phyloP scores from a whole-genome alignment of 768 basidiomycete genomes.

The Polyporus arcularius region DNA sequence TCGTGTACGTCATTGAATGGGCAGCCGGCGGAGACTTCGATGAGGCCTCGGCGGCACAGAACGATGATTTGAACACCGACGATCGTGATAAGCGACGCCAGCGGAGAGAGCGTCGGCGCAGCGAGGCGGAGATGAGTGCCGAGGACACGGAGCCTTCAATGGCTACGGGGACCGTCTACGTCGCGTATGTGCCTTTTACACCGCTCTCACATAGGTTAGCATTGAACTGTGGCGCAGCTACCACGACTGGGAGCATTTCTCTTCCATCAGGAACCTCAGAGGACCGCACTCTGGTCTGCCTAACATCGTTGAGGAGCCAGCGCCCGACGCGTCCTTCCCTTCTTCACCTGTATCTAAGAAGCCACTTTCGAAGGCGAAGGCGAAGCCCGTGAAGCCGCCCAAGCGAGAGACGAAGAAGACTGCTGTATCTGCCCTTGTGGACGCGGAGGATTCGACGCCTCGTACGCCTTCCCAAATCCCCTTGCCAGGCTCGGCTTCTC shows the following conservation, averaged over 20 bases:
- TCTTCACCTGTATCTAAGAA: slow-evolving; percentile 37
- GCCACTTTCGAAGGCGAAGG: slow-evolving; percentile 27
- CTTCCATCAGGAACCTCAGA: slow-evolving; percentile 83
- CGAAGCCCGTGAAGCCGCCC: slow-evolving; percentile 15
- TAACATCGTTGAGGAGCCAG: slow-evolving; percentile 52
- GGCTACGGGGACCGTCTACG: slow-evolving; percentile 59
- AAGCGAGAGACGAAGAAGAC: slow-evolving; percentile 19
- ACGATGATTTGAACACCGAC: slow-evolving; percentile 32
- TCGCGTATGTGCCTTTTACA: slow-evolving; percentile 65
- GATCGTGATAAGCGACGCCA: slow-evolving; percentile 47
- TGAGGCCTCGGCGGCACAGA: slow-evolving; percentile 22
- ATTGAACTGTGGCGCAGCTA: slow-evolving; percentile 50
- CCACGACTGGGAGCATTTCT: slow-evolving; percentile 95
- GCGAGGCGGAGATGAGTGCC: slow-evolving; percentile 28
- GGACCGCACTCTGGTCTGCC: slow-evolving; percentile 84
- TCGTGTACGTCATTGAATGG: slow-evolving; percentile 91
- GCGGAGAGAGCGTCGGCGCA: slow-evolving; percentile 40
- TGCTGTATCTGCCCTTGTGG: slow-evolving; percentile 4
- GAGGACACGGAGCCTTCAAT: slow-evolving; percentile 28
- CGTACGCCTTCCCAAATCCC: slow-evolving; percentile 37
- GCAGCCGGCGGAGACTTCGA: slow-evolving; percentile 51
- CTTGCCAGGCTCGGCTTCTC: slow-evolving; percentile 37
- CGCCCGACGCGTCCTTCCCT: slow-evolving; percentile 32
- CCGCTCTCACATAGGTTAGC: slow-evolving; percentile 8
- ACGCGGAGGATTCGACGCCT: slow-evolving; percentile 13